A percentile compares a stretch with the other conserved stretches of the same genome.
These are phyloP conservation scores for Fusarium sp. DNA, from an alignment of 2,329 filamentous ascomycete species.

Conservation along the genomic window DNA sequence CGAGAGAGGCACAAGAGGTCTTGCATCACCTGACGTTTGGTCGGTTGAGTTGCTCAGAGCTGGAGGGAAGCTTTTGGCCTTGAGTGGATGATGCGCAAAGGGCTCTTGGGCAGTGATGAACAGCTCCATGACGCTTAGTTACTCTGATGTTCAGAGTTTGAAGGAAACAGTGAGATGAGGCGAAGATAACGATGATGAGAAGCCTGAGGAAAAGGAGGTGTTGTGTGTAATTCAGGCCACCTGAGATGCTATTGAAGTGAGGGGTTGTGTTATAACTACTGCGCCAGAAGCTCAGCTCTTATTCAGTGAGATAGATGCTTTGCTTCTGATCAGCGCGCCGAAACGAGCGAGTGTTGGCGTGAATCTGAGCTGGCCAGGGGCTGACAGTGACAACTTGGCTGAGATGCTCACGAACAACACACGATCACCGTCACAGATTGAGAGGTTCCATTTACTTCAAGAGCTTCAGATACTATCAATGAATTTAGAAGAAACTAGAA, in stretches of 20 bases:
- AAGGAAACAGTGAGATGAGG: not conserved
- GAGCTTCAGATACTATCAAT: not conserved
- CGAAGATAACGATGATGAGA: not conserved
- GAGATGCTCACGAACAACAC: not conserved
- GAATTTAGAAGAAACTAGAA: not conserved
- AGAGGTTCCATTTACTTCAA: not conserved
- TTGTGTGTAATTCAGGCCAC: not conserved
- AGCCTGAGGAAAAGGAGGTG: not conserved
- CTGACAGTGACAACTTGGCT: conserved; percentile 9
- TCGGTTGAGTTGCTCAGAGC: not conserved
- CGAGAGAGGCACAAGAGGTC: not conserved
- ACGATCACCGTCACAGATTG: not conserved
- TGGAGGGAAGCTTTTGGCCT: conserved; percentile 33
- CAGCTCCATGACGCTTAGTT: conserved; percentile 32
- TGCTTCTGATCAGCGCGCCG: not conserved
- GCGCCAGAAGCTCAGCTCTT: not conserved
- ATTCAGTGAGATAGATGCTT: not conserved
- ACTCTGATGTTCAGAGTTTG: not conserved
- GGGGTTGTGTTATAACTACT: not conserved
- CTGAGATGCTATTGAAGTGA: not conserved
- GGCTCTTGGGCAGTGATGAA: conserved; percentile 43
- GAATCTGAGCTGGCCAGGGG: not conserved
- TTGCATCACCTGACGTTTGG: conserved; percentile 5
- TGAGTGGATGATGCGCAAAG: conserved; percentile 32
- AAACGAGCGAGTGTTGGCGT: not conserved